A percentile compares a stretch with the other conserved stretches of the same genome.
Evolutionary conservation across 257 asterid species (phyloP).

Genomic region (Lycium barbarum): DNA sequence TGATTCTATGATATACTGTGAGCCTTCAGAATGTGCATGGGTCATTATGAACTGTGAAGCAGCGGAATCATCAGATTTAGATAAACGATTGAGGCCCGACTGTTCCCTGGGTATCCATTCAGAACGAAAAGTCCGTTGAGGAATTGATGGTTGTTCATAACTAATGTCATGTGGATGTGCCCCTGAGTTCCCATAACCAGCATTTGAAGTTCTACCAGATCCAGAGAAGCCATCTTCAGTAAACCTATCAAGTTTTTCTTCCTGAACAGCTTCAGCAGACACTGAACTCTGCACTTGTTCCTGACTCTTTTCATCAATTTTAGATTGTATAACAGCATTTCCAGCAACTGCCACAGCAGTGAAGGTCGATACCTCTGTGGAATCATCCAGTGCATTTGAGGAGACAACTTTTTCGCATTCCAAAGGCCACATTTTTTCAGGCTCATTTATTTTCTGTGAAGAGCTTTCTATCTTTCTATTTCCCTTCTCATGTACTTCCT

Average conservation of each 20-base stretch:
- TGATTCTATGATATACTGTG: slow-evolving; percentile 59
- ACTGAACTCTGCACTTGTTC: slow-evolving; percentile 41
- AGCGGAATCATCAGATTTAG: slow-evolving; percentile 76
- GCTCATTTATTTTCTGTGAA: slow-evolving; percentile 48
- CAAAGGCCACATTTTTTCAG: slow-evolving; percentile 43
- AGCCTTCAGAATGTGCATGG: slow-evolving; percentile 60
- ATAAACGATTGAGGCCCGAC: slow-evolving; percentile 63
- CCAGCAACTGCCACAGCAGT: slow-evolving; percentile 43
- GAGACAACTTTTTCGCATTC: slow-evolving; percentile 51
- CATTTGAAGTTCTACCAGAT: slow-evolving; percentile 44
- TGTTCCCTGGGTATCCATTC: slow-evolving; percentile 79
- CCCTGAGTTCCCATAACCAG: slow-evolving; percentile 50
- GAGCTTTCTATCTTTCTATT: slow-evolving; percentile 58
- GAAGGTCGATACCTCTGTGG: slow-evolving; percentile 46
- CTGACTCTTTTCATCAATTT: slow-evolving; percentile 48
- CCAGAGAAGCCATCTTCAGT: slow-evolving; percentile 42
- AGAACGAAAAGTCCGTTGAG: slow-evolving; percentile 69
- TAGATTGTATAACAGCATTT: slow-evolving; percentile 41
- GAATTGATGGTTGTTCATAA: slow-evolving; percentile 55
- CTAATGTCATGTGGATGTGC: slow-evolving; percentile 43
- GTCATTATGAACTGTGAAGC: slow-evolving; percentile 60
- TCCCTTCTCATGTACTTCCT: slow-evolving; percentile 49
- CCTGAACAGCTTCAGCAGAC: slow-evolving; percentile 46
- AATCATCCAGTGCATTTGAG: slow-evolving; percentile 40
- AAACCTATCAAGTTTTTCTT: slow-evolving; percentile 47